phyloP scores from a whole-genome alignment of 495 filamentous ascomycete species.

The Aspergillus asperescens region DNA sequence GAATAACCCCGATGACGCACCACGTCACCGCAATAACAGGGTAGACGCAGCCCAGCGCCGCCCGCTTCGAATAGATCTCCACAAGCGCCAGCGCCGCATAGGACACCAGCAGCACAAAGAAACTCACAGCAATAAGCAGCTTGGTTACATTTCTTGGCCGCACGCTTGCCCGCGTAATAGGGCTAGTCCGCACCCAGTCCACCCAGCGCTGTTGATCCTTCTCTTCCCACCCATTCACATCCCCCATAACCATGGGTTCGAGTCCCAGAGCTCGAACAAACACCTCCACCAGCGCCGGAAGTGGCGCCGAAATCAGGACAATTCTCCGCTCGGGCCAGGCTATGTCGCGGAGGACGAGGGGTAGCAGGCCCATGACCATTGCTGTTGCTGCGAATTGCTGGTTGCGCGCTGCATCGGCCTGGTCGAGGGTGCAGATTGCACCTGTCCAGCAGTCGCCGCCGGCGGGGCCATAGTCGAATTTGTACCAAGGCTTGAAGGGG shows the following conservation, averaged over 20 bases:
- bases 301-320: background rate
- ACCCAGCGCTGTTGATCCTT: background rate
- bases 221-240: background rate
- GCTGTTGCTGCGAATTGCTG: background rate
- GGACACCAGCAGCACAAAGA: background rate
- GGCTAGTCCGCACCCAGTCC: background rate
- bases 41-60: background rate
- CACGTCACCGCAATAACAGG: background rate
- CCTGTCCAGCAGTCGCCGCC: background rate
- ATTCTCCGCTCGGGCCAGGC: background rate
- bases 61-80: background rate
- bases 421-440: background rate
- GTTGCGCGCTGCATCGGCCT: background rate
- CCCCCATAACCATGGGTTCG: background rate
- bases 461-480: background rate
- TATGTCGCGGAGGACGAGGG: background rate
- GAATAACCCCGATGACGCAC: background rate
- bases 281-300: background rate
- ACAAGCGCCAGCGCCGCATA: background rate
- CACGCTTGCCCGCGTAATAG: background rate
- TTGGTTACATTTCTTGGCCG: background rate
- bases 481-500: background rate
- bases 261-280: background rate
- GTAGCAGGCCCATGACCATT: background rate
- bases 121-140: background rate